These are phyloP conservation scores for Tetrapisispora iriomotensis DNA, from an alignment of 805 yeast species.

Conservation along the genomic window DNA sequence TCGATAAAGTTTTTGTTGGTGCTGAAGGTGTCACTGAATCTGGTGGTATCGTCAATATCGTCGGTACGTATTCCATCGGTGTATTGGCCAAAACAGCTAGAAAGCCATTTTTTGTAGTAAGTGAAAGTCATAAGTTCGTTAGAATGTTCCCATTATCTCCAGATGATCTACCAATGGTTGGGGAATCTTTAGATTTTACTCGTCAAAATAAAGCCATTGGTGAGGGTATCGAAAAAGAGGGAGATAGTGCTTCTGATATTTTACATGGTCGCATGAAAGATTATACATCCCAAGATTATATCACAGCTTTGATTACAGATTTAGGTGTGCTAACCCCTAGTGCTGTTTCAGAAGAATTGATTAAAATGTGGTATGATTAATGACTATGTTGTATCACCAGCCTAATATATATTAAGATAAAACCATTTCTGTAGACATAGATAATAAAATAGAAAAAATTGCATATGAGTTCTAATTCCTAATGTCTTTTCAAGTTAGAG, in stretches of 20 bases:
- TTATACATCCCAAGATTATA: conserved; percentile 91
- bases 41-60: conserved; percentile 93
- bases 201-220: conserved; percentile 4
- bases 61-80: conserved; percentile 92
- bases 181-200: conserved; percentile 39
- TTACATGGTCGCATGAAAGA: conserved; percentile 54
- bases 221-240: not conserved
- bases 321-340: conserved; percentile 94
- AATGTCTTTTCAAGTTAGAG: too few relatives aligned
- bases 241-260: conserved; percentile 2
- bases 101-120: conserved; percentile 87
- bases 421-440: too few relatives aligned
- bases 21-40: conserved; percentile 99
- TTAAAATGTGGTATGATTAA: conserved; percentile 94
- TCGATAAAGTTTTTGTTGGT: conserved; percentile 90
- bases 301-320: conserved; percentile 93
- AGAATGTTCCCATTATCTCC: conserved; percentile 92
- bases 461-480: too few relatives aligned
- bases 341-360: conserved; percentile 96
- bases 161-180: conserved; percentile 69
- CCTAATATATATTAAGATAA: too few relatives aligned
- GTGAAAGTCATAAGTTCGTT: conserved; percentile 93
- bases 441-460: too few relatives aligned
- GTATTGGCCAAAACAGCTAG: conserved; percentile 82
- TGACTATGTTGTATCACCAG: not conserved